phyloP scores from a whole-genome alignment of 345 rosid species.

The Physaria fendleri region DNA sequence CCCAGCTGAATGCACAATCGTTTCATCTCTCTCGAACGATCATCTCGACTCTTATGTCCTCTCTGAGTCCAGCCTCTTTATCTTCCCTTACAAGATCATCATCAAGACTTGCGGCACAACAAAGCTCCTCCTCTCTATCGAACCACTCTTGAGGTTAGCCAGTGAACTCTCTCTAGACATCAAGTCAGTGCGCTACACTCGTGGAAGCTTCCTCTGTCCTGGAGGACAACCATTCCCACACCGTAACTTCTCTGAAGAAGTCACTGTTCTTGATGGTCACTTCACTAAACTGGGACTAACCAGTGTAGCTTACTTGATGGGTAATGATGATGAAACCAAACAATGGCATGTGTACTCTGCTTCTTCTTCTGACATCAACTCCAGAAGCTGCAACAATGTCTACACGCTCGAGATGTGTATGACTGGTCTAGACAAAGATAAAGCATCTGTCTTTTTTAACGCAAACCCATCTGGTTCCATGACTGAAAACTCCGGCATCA shows the following conservation, averaged over 20 bases:
- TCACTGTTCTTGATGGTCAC: constrained; percentile 40
- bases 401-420: constrained; percentile 68
- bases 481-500: constrained; percentile 58
- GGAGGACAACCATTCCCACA: constrained; percentile 64
- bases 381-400: constrained; percentile 9
- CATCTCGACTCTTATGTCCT: constrained; percentile 73
- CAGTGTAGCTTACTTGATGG: constrained; percentile 43
- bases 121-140: constrained; percentile 52
- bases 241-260: constrained; percentile 66
- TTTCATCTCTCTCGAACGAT: constrained; percentile 49
- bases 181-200: constrained; percentile 49
- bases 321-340: constrained; percentile 32
- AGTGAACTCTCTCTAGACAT: constrained; percentile 40
- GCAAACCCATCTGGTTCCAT: constrained; percentile 34
- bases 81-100: constrained; percentile 50
- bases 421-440: constrained; percentile 55
- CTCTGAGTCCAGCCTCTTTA: constrained; percentile 76
- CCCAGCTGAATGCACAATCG: constrained; percentile 62
- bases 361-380: constrained; percentile 14
- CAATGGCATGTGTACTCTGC: constrained; percentile 71
- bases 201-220: constrained; percentile 85
- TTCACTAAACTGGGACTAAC: constrained; percentile 34
- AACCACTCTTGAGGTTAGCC: constrained; percentile 42
- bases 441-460: constrained; percentile 49
- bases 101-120: constrained; percentile 88